phyloP scores from a whole-genome alignment of 495 filamentous ascomycete genomes.

The Podospora pseudopauciseta region DNA sequence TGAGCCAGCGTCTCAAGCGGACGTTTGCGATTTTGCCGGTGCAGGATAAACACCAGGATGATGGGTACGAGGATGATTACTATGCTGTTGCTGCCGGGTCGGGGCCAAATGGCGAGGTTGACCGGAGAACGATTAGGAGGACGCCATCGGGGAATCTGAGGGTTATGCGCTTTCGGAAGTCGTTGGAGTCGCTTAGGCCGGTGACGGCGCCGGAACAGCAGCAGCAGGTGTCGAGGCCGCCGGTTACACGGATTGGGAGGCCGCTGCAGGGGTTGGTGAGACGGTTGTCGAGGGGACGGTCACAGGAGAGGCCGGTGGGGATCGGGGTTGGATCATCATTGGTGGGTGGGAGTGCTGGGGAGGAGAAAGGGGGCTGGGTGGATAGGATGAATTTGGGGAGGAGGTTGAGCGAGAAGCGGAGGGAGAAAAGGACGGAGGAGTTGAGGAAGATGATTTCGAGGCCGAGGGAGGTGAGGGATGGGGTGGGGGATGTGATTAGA shows the following conservation, averaged over 20 bases:
- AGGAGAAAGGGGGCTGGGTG: slow-evolving; percentile 35
- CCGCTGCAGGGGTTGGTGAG: slow-evolving; percentile 2
- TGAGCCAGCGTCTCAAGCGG: slow-evolving; percentile 44
- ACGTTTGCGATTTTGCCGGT: slow-evolving; percentile 53
- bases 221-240: slow-evolving; percentile 16
- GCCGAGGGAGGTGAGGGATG: slow-evolving; percentile 48
- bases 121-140: slow-evolving; percentile 48
- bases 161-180: slow-evolving; percentile 47
- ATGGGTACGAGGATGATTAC: slow-evolving; percentile 30
- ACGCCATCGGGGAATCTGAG: slow-evolving; percentile 48
- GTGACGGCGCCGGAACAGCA: slow-evolving; percentile 16
- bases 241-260: not conserved
- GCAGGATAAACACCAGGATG: slow-evolving; percentile 31
- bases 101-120: slow-evolving; percentile 32
- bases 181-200: slow-evolving; percentile 36
- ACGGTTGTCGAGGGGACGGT: not conserved
- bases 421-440: slow-evolving; percentile 61
- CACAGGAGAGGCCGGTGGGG: not conserved
- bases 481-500: slow-evolving; percentile 50
- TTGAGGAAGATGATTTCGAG: slow-evolving; percentile 64
- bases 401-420: slow-evolving; percentile 56
- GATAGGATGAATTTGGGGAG: slow-evolving; percentile 47
- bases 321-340: not conserved
- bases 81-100: slow-evolving; percentile 30
- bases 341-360: slow-evolving; percentile 9